Percentiles rank a stretch among this genome's conserved stretches.
phyloP scores from a whole-genome alignment of 2,329 filamentous ascomycete species.

The Trichoderma guizhouense region DNA sequence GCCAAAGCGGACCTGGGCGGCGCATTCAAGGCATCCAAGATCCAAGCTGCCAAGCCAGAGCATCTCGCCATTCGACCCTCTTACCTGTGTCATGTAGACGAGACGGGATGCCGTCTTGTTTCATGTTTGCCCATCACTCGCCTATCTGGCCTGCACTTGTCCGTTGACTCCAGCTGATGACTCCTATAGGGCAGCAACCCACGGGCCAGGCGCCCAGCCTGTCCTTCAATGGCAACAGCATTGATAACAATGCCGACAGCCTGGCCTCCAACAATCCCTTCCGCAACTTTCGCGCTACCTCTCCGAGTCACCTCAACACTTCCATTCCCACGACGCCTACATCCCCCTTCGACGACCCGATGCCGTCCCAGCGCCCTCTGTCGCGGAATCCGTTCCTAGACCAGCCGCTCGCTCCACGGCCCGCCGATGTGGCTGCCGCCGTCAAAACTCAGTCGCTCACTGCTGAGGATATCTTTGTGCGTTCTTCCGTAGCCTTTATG shows the following conservation, averaged over 20 bases:
- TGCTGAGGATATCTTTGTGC: conserved; percentile 73
- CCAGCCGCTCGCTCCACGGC: conserved; percentile 41
- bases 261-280: conserved; percentile 81
- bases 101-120: conserved; percentile 28
- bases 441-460: conserved; percentile 47
- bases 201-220: conserved; percentile 39
- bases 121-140: conserved; percentile 22
- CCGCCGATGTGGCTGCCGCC: conserved; percentile 49
- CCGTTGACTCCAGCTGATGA: conserved; percentile 16
- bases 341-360: conserved; percentile 59
- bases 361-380: conserved; percentile 52
- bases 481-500: conserved; percentile 37
- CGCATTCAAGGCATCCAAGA: neutral
- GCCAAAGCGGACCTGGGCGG: neutral
- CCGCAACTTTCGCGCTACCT: conserved; percentile 64
- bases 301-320: conserved; percentile 39
- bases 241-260: conserved; percentile 21
- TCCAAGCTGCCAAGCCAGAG: neutral
- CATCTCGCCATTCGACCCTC: conserved; percentile 25
- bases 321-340: conserved; percentile 39
- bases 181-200: conserved; percentile 22
- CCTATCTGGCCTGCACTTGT: conserved; percentile 13
- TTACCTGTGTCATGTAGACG: conserved; percentile 30
- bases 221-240: conserved; percentile 46
- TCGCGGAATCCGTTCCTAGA: conserved; percentile 78